A percentile compares a stretch with the other conserved stretches of the same genome.
These are phyloP conservation scores for Puccinia triticina DNA, from an alignment of 1,284 basidiomycete species.

Conservation along the genomic window DNA sequence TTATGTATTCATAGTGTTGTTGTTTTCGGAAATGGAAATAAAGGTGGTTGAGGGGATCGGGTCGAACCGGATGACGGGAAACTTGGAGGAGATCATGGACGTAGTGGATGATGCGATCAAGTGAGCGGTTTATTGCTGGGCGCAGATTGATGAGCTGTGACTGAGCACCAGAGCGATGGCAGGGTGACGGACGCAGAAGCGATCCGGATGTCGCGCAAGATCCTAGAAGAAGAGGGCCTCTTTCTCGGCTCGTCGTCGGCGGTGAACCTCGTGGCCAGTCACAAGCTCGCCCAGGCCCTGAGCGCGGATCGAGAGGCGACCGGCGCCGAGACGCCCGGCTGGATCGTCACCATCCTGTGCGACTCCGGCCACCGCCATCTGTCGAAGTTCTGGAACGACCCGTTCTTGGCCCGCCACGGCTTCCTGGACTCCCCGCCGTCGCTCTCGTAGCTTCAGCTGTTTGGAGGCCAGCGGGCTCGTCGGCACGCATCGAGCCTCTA, in stretches of 20 bases:
- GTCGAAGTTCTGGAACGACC: constrained; percentile 45
- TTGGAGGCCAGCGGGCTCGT: too few relatives aligned
- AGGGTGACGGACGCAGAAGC: constrained; percentile 88
- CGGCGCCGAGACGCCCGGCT: too few relatives aligned
- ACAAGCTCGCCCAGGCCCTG: constrained; percentile 69
- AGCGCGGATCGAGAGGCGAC: neutral
- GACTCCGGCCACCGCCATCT: constrained; percentile 42
- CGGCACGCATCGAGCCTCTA: too few relatives aligned
- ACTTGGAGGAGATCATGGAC: constrained; percentile 77
- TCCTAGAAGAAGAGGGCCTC: constrained; percentile 84
- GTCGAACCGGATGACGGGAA: constrained; percentile 79
- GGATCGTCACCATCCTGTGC: constrained; percentile 40
- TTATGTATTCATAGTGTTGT: too few relatives aligned
- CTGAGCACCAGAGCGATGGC: constrained; percentile 1
- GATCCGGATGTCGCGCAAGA: constrained; percentile 85
- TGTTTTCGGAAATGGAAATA: too few relatives aligned
- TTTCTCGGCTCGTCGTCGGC: constrained; percentile 96
- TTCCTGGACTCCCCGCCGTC: too few relatives aligned
- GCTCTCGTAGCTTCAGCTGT: too few relatives aligned
- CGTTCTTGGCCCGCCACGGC: neutral
- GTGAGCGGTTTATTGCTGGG: too few relatives aligned
- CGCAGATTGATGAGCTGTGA: constrained; percentile 28
- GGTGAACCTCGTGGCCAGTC: constrained; percentile 87
- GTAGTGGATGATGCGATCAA: constrained; percentile 84
- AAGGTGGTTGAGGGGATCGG: constrained; percentile 70